Evolutionary conservation across 768 basidiomycete genomes (phyloP).

Genomic region (Mycena rebaudengoi): DNA sequence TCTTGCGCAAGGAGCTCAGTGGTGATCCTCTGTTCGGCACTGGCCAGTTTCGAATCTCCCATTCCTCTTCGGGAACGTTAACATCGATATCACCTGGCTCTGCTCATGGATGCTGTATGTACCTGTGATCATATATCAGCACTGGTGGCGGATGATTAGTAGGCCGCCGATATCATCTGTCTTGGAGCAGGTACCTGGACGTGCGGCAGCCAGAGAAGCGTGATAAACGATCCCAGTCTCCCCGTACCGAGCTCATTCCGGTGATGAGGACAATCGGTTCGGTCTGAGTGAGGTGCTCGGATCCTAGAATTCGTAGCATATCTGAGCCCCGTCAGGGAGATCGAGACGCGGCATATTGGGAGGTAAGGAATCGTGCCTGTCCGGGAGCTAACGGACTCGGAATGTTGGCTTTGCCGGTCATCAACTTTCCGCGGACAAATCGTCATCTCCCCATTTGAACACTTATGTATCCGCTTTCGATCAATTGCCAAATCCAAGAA

Average conservation of each 20-base stretch:
- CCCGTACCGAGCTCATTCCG: conserved; percentile 48
- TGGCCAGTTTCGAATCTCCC: conserved; percentile 49
- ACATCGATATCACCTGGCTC: no score
- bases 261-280: conserved; percentile 52
- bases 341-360: conserved; percentile 3
- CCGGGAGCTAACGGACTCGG: neutral
- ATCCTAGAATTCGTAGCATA: conserved; percentile 56
- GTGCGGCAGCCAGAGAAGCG: conserved; percentile 42
- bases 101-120: neutral
- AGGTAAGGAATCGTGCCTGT: neutral
- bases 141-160: conserved; percentile 35
- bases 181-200: conserved; percentile 44
- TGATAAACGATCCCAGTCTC: conserved; percentile 50
- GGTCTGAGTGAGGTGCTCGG: conserved; percentile 37
- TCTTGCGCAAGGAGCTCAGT: conserved; percentile 57
- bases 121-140: conserved; percentile 54
- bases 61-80: conserved; percentile 54
- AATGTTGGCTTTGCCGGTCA: no score
- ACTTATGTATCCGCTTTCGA: no score
- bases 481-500: no score
- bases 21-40: conserved; percentile 46
- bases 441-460: no score
- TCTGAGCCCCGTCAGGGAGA: conserved; percentile 52
- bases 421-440: no score
- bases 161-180: neutral